phyloP scores from a whole-genome alignment of 2,329 filamentous ascomycete genomes.

The Trichoderma endophyticum region DNA sequence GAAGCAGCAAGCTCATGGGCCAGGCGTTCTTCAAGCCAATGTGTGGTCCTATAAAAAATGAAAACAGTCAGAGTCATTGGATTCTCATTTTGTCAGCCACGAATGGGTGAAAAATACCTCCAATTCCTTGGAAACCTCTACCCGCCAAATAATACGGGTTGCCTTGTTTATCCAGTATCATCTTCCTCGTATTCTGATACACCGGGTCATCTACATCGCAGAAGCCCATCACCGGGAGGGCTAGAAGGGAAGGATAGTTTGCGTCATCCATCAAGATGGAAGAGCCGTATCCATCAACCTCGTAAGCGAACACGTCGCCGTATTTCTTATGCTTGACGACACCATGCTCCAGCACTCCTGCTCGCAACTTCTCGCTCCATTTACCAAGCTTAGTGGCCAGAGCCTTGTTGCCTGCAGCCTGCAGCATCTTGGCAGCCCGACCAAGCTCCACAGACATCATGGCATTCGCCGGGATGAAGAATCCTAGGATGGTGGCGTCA shows the following conservation, averaged over 20 bases:
- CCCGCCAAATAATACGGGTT: conserved; percentile 91
- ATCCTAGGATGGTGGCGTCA: conserved; percentile 90
- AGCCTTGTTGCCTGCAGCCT: conserved; percentile 52
- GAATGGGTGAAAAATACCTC: conserved; percentile 55
- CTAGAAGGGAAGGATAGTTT: conserved; percentile 78
- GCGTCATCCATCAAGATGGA: conserved; percentile 85
- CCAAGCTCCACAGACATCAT: conserved; percentile 91
- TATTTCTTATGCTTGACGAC: conserved; percentile 72
- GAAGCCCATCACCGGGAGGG: conserved; percentile 77
- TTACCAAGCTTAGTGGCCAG: conserved; percentile 54
- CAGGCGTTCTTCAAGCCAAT: conserved; percentile 88
- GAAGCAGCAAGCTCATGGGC: conserved; percentile 93
- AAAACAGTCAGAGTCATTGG: conserved; percentile 13
- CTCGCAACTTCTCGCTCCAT: conserved; percentile 61
- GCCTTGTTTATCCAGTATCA: conserved; percentile 67
- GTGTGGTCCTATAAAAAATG: conserved; percentile 48
- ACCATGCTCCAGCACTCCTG: conserved; percentile 81
- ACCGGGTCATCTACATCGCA: conserved; percentile 60
- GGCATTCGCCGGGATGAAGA: conserved; percentile 92
- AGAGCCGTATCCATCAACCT: conserved; percentile 84
- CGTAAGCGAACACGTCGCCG: conserved; percentile 79
- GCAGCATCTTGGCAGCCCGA: conserved; percentile 68
- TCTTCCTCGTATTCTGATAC: conserved; percentile 83
- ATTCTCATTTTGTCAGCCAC: background rate
- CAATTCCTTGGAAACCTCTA: conserved; percentile 77